Evolutionary conservation across 2,329 filamentous ascomycete genomes (phyloP), one percentile per base, ranked within the genome.

Genomic region (Penicillium frequentans): DNA sequence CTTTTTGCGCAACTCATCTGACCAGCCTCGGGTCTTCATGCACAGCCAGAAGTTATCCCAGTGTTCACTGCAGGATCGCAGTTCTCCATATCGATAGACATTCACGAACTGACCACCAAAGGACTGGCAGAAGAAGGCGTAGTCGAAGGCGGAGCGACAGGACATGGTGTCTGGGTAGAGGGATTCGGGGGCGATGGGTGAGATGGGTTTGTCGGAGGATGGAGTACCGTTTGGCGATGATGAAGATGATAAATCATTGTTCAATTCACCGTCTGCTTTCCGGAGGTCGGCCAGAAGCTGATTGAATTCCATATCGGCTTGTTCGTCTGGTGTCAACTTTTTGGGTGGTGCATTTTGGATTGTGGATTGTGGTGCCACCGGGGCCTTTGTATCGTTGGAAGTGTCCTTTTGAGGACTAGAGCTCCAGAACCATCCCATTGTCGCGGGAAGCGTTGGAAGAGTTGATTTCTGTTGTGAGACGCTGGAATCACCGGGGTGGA

Each of bases 11-110:
- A 86, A 78, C 44, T 81, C 76, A 24, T 84, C 82, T 0, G 81
- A 74, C 68, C 86, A 86, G 2, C 83, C 82, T 68, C 89, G 87
- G 37, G 87, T 87, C 62, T 90, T 87, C 93, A 98, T 97, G 81
- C 95, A 99, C 78, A 97, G 93, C 90, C 93, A 96, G 76, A 96
- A 98, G 75, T 96, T 90, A 59, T 88, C 84, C 92, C 93, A 97
- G 61, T 92, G 87, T 64, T 96, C 89, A 60, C 82, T 85, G 81
- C 95, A 99, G 3, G 84, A 82, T 45, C 88, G 85, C 68, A 96
- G 79, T 43, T 81, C 79, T 60, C 95, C 95, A 71, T 91, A 88
- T 39, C 95, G 89, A 81, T 98, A 99, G 37, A 98, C 84, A 68
- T 91, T 87, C 68, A 90, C 92, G 81, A 93, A 96, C 74, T 98